Percentiles rank a stretch among this genome's conserved stretches.
These are phyloP conservation scores for Inosperma sp. DNA, from an alignment of 768 basidiomycete species.

Conservation along the genomic window DNA sequence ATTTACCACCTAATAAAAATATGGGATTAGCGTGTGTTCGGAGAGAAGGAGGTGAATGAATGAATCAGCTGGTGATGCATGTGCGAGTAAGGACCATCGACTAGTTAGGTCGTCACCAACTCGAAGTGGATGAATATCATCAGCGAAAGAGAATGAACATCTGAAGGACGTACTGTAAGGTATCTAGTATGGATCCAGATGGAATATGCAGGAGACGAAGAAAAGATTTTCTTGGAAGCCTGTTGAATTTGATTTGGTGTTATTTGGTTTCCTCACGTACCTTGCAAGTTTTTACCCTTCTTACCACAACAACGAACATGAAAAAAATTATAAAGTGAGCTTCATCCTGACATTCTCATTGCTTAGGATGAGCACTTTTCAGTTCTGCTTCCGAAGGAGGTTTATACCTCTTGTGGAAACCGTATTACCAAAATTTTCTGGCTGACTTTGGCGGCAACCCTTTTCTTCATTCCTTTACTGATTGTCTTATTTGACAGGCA, in stretches of 20 bases:
- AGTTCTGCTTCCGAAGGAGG: conserved; percentile 86
- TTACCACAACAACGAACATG: conserved; percentile 1
- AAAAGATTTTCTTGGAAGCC: too few relatives aligned
- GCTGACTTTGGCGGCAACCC: too few relatives aligned
- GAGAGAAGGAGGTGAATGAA: too few relatives aligned
- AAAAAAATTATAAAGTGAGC: not conserved
- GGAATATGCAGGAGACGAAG: too few relatives aligned
- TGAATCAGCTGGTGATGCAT: conserved; percentile 68
- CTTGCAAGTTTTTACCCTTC: conserved; percentile 13
- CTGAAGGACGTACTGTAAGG: not conserved
- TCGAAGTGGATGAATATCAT: conserved; percentile 70
- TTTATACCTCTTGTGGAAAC: conserved; percentile 74
- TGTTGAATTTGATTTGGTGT: too few relatives aligned
- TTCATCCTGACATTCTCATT: conserved; percentile 10
- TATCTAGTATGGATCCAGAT: not conserved
- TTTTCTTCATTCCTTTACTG: conserved; percentile 10
- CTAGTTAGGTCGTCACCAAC: conserved; percentile 57
- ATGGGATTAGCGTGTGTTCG: too few relatives aligned
- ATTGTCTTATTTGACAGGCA: too few relatives aligned
- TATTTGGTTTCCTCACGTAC: too few relatives aligned
- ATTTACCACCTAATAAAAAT: too few relatives aligned
- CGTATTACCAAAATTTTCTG: conserved; percentile 50
- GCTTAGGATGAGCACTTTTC: conserved; percentile 50
- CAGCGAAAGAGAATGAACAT: conserved; percentile 29
- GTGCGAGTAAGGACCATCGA: conserved; percentile 68